A percentile compares a stretch with the other conserved stretches of the same genome.
Evolutionary conservation across 352 stramenopile species (phyloP).

Genomic region (Pythium biforme): DNA sequence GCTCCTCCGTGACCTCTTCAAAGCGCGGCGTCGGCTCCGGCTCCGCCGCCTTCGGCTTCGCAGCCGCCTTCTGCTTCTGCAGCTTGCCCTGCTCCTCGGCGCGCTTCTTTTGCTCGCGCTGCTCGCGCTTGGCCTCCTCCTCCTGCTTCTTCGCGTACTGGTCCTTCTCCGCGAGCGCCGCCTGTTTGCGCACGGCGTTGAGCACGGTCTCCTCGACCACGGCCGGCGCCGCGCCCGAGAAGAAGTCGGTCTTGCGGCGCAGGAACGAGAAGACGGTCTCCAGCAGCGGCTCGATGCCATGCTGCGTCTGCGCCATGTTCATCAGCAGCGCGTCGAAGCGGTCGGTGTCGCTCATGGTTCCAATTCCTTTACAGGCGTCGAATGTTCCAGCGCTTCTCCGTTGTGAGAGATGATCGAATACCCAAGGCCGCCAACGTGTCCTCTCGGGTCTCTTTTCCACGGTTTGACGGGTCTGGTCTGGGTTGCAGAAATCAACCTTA

Average conservation of each 20-base stretch:
- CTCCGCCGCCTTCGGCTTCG: slow-evolving; percentile 28
- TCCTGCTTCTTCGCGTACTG: slow-evolving; percentile 72
- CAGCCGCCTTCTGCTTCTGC: slow-evolving; percentile 56
- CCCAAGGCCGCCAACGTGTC: slow-evolving; percentile 1
- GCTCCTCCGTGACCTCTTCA: slow-evolving; percentile 77
- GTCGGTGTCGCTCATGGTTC: slow-evolving; percentile 63
- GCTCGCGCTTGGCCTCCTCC: slow-evolving; percentile 72
- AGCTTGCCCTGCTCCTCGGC: slow-evolving; percentile 41
- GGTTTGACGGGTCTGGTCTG: background rate
- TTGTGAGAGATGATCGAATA: slow-evolving; percentile 1
- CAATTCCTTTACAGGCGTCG: background rate
- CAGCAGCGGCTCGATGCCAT: slow-evolving; percentile 97
- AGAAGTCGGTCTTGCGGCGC: slow-evolving; percentile 99
- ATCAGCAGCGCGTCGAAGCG: slow-evolving; percentile 96
- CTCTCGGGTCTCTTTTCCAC: slow-evolving; percentile 8
- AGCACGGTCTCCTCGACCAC: slow-evolving; percentile 86
- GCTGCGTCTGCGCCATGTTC: slow-evolving; percentile 95
- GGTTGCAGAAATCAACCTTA: too few relatives aligned
- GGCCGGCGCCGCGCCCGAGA: slow-evolving; percentile 85
- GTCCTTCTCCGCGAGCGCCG: slow-evolving; percentile 79
- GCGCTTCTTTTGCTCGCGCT: slow-evolving; percentile 52
- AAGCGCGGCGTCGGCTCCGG: slow-evolving; percentile 56
- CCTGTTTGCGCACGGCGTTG: slow-evolving; percentile 92
- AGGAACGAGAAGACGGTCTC: slow-evolving; percentile 98
- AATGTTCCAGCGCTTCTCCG: slow-evolving; percentile 10